Conservation (phyloP, 2,329 filamentous ascomycete genomes). For the Aspergillus fischeri region DNA sequence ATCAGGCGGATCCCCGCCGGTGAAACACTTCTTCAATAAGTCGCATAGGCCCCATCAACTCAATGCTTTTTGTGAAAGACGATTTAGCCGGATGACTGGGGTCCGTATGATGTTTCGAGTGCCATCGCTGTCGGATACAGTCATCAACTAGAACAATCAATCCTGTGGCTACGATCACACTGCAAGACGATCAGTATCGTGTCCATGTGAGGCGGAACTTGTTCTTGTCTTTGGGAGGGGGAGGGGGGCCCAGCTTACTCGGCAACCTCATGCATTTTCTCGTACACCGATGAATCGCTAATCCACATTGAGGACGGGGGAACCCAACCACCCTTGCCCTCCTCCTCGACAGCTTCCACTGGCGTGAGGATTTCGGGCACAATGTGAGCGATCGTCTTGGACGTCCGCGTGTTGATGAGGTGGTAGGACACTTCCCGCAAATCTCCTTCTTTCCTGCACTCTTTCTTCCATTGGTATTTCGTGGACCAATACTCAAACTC, state of each 20-base stretch:
- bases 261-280: slow-evolving; percentile 71
- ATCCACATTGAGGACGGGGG: slow-evolving; percentile 90
- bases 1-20: slow-evolving; percentile 41
- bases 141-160: slow-evolving; percentile 86
- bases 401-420: slow-evolving; percentile 64
- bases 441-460: slow-evolving; percentile 62
- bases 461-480: slow-evolving; percentile 77
- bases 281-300: slow-evolving; percentile 66
- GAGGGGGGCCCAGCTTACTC: slow-evolving; percentile 60
- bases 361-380: slow-evolving; percentile 72
- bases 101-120: slow-evolving; percentile 50
- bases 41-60: slow-evolving; percentile 59
- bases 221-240: slow-evolving; percentile 3
- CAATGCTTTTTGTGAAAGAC: slow-evolving; percentile 54
- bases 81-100: slow-evolving; percentile 51
- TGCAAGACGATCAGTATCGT: slow-evolving; percentile 32
- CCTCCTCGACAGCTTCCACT: slow-evolving; percentile 66
- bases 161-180: slow-evolving; percentile 85
- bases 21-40: slow-evolving; percentile 63
- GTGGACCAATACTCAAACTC: slow-evolving; percentile 93
- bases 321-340: slow-evolving; percentile 79
- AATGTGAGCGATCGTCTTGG: slow-evolving; percentile 72
- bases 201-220: slow-evolving; percentile 8
- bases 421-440: slow-evolving; percentile 70
- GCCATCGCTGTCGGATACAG: slow-evolving; percentile 78